A percentile compares a stretch with the other conserved stretches of the same genome.
Evolutionary conservation across 2,329 filamentous ascomycete genomes (phyloP).

Genomic region (Microascus cirrosus): DNA sequence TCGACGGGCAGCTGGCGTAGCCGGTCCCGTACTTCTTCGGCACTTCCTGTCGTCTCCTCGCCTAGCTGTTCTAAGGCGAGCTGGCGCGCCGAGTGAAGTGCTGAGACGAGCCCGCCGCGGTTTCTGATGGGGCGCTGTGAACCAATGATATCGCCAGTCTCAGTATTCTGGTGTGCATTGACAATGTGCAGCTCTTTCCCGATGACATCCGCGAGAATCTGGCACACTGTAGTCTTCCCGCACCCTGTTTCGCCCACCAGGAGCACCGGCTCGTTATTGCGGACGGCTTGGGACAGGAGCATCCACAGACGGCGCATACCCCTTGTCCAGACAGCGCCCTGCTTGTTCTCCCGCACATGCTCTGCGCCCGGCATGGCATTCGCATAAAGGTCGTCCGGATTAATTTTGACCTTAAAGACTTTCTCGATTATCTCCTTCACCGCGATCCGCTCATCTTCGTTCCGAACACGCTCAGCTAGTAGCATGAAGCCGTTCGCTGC

Average conservation of each 20-base stretch:
- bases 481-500: slow-evolving; percentile 94
- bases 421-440: slow-evolving; percentile 84
- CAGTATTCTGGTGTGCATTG: slow-evolving; percentile 96
- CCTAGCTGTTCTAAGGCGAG: slow-evolving; percentile 30
- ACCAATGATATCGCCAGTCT: slow-evolving; percentile 94
- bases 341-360: slow-evolving; percentile 33
- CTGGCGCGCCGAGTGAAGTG: slow-evolving; percentile 51
- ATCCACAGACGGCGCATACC: slow-evolving; percentile 90
- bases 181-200: slow-evolving; percentile 72
- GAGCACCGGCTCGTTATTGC: slow-evolving; percentile 86
- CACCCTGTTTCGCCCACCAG: slow-evolving; percentile 95
- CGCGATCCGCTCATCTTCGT: slow-evolving; percentile 70
- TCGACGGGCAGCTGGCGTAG: slow-evolving; percentile 34
- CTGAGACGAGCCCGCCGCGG: slow-evolving; percentile 57
- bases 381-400: slow-evolving; percentile 64
- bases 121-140: slow-evolving; percentile 89
- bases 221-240: slow-evolving; percentile 94
- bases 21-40: slow-evolving; percentile 14
- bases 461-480: slow-evolving; percentile 86
- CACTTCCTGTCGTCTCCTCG: not conserved
- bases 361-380: slow-evolving; percentile 42
- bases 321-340: slow-evolving; percentile 82
- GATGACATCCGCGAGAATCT: slow-evolving; percentile 76
- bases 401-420: slow-evolving; percentile 77
- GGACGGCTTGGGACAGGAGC: slow-evolving; percentile 74